Evolutionary conservation across 108 stramenopile species (phyloP).

Genomic region (Cyclotella distinguenda): DNA sequence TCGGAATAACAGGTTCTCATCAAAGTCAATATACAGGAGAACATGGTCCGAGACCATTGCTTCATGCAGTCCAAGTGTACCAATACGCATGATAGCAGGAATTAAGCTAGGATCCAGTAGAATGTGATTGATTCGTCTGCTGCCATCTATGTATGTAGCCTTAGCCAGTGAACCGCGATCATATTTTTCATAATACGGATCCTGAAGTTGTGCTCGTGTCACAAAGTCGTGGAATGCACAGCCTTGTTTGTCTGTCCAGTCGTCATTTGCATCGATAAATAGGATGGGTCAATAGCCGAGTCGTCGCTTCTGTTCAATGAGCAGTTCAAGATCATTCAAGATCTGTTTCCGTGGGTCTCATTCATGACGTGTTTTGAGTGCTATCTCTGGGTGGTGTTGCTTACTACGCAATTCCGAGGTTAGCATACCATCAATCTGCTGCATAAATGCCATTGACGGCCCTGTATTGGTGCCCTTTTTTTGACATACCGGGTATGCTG

Average conservation of each 20-base stretch:
- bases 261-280: slow-evolving; percentile 5
- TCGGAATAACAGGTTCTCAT: neutral
- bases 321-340: neutral
- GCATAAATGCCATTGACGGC: neutral
- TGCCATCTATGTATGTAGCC: neutral
- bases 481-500: slow-evolving; percentile 12
- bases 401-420: neutral
- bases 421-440: neutral
- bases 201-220: neutral
- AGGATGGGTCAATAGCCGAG: neutral
- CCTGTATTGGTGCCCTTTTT: neutral
- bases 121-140: slow-evolving; percentile 1
- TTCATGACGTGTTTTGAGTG: neutral
- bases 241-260: neutral
- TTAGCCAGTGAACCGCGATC: neutral
- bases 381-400: neutral
- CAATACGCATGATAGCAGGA: slow-evolving; percentile 1
- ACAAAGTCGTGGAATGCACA: neutral
- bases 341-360: neutral
- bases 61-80: slow-evolving; percentile 10
- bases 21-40: neutral
- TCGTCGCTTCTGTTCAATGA: neutral
- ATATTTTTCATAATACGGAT: neutral
- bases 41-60: slow-evolving; percentile 5
- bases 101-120: neutral